phyloP scores from a whole-genome alignment of 805 yeast species.

The Kurtzmaniella cleridarum region DNA sequence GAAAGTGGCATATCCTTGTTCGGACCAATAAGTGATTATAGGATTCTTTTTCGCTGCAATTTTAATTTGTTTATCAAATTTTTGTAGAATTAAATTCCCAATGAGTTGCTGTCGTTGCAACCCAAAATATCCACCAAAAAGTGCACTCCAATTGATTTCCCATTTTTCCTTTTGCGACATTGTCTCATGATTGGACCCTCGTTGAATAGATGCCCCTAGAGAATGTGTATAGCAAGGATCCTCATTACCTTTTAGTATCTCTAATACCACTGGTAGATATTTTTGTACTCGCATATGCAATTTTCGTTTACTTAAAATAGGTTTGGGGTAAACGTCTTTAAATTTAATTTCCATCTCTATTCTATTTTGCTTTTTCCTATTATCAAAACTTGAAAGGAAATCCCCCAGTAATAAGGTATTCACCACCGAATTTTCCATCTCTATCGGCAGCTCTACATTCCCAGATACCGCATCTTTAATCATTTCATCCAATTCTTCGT shows the following conservation, averaged over 20 bases:
- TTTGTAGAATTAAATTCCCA: slow-evolving; percentile 36
- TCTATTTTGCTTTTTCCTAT: slow-evolving; percentile 9
- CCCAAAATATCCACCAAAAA: slow-evolving; percentile 59
- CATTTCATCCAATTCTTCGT: slow-evolving; percentile 1
- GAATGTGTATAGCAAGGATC: slow-evolving; percentile 45
- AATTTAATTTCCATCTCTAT: slow-evolving; percentile 11
- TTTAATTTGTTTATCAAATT: slow-evolving; percentile 24
- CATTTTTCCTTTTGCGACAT: slow-evolving; percentile 45
- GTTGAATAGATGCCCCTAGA: slow-evolving; percentile 39
- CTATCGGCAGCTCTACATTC: background rate
- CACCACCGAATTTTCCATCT: background rate
- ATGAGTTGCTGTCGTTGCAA: slow-evolving; percentile 49
- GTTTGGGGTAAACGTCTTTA: slow-evolving; percentile 14
- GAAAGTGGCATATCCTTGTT: slow-evolving; percentile 48
- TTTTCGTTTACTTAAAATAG: slow-evolving; percentile 24
- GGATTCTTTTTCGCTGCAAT: slow-evolving; percentile 25
- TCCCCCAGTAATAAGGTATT: slow-evolving; percentile 9
- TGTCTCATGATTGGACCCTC: slow-evolving; percentile 34
- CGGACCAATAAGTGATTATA: slow-evolving; percentile 58
- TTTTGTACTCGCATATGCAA: slow-evolving; percentile 23
- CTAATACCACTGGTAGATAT: slow-evolving; percentile 27
- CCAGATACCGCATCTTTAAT: slow-evolving; percentile 1
- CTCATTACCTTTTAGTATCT: slow-evolving; percentile 37
- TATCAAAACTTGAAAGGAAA: slow-evolving; percentile 11
- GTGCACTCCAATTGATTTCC: slow-evolving; percentile 39